These are phyloP conservation scores for Triticum urartu DNA, from an alignment of 176 grass and related monocot species.

Conservation along the genomic window DNA sequence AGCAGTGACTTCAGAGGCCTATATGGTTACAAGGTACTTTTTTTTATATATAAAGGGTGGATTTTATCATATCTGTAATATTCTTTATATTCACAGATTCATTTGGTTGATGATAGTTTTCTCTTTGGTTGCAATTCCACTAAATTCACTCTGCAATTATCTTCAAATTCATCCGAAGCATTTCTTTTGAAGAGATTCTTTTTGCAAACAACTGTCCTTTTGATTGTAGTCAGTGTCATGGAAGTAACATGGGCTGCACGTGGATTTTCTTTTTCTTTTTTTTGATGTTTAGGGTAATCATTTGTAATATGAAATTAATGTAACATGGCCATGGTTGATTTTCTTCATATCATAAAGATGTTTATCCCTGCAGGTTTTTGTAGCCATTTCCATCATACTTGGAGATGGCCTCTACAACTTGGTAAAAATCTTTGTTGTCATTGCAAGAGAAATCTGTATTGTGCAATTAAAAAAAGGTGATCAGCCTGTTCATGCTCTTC, in stretches of 20 bases:
- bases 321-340: background rate
- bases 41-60: too few relatives aligned
- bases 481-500: constrained; percentile 19
- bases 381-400: constrained; percentile 52
- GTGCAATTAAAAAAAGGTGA: background rate
- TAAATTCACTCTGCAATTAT: background rate
- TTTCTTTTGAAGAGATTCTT: background rate
- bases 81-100: background rate
- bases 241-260: background rate
- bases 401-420: constrained; percentile 59
- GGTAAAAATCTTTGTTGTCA: constrained; percentile 32
- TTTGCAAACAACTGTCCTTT: background rate
- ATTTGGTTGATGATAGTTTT: background rate
- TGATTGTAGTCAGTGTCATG: background rate
- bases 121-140: background rate
- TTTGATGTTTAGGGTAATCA: background rate
- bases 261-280: background rate
- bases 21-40: constrained; percentile 47
- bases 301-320: background rate
- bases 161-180: background rate
- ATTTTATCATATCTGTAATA: background rate
- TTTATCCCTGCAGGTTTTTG: constrained; percentile 33
- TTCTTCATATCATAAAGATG: constrained; percentile 11
- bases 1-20: constrained; percentile 49
- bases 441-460: constrained; percentile 18